Base-by-base conservation (phyloP, 208 protist genomes). In the Acanthamoeba castellanii region DNA sequence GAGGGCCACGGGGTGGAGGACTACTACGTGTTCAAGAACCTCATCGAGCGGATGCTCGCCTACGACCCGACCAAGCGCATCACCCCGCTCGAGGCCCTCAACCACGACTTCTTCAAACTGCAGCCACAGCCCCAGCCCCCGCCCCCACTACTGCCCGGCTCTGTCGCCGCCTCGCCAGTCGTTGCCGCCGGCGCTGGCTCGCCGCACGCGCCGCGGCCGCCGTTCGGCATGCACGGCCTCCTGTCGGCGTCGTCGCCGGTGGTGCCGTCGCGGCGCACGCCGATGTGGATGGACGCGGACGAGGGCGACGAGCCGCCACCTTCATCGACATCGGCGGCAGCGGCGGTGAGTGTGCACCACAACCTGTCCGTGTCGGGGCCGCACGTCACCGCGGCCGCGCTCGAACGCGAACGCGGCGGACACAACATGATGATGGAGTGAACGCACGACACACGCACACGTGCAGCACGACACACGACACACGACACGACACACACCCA, bases 11-110 rank as follows among this genome's bases (percentile, higher is more conserved):
- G 47, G 2, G 7, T 72, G 22, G 34, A 66, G 16, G 78, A 97
- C 91, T 96, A 97, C 91, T 72, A 95, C 20, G 4, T 78, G 27
- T 96, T 95, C 50, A 74, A 55, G 30, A 94, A 97, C 95, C 78
- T 97, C 45, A 81, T 97, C 14, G 59, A 87, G n/a, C 94, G 92
- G 57, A 97, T 97, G 97, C 94, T 98, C 59, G 84, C 90, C 6
- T 97, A 97, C 95, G 97, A 98, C 94, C 97, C 97, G 30, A 82
- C 45, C 55, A 90, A 92, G 87, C 85, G 97, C n/a, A 97, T 98
- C 37, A 96, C 95, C 30, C 97, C 97, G 34, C 50, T 72, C 22
- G 95, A 95, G 13, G 97, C 97, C 14, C 76, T 98, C 50, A 61
- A 95, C 66, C 97, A 98, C 92, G 89, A 96, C 50, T 98, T 98